These are phyloP conservation scores for Leccinum uliginosum DNA, from an alignment of 768 basidiomycete genomes.

Conservation along the genomic window DNA sequence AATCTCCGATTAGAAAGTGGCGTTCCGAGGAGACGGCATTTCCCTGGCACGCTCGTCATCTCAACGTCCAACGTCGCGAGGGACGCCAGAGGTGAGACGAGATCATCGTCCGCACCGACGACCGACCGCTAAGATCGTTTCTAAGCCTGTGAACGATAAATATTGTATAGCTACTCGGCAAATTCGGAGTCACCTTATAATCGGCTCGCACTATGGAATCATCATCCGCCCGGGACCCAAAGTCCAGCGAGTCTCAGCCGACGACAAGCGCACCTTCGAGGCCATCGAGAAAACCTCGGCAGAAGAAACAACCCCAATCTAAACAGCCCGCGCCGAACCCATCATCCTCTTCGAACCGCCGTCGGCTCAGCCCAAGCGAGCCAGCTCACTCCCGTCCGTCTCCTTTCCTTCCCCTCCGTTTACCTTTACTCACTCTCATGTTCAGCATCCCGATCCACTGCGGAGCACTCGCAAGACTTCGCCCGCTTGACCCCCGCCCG, in stretches of 20 bases:
- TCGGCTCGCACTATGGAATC: conserved; percentile 38
- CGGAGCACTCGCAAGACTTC: conserved; percentile 24
- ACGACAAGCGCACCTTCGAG: conserved; percentile 33
- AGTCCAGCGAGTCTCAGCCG: conserved; percentile 39
- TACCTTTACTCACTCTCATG: conserved; percentile 4
- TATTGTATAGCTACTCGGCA: conserved; percentile 26
- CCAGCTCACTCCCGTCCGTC: conserved; percentile 18
- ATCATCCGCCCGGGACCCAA: conserved; percentile 45
- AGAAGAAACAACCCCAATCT: conserved; percentile 42
- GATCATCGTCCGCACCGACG: conserved; percentile 4
- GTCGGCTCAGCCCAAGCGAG: conserved; percentile 25
- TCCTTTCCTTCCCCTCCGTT: background rate
- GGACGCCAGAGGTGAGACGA: conserved; percentile 19
- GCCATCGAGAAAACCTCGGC: conserved; percentile 50
- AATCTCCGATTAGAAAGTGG: conserved; percentile 22
- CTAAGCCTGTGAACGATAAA: conserved; percentile 1
- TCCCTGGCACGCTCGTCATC: conserved; percentile 16
- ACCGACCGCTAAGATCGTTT: conserved; percentile 10
- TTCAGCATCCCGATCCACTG: conserved; percentile 15
- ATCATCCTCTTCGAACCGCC: conserved; percentile 25
- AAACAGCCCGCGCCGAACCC: conserved; percentile 19
- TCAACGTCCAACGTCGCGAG: conserved; percentile 10
- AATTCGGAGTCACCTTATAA: conserved; percentile 25
- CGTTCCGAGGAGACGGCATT: conserved; percentile 27
- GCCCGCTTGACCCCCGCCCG: conserved; percentile 35